Evolutionary conservation across 1,284 basidiomycete genomes (phyloP).

Genomic region (Leccinum laetum): DNA sequence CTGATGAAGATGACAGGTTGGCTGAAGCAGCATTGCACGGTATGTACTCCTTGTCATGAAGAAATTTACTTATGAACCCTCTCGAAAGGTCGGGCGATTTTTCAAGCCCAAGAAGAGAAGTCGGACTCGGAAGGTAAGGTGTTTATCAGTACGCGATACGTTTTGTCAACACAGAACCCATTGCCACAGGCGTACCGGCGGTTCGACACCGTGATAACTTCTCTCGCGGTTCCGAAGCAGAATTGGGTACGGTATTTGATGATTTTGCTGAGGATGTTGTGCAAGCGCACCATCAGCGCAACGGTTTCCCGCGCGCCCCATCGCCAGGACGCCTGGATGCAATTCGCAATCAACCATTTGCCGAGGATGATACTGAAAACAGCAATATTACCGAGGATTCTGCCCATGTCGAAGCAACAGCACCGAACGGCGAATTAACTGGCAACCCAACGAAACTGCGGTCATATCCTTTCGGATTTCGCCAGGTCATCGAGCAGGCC

Average conservation of each 20-base stretch:
- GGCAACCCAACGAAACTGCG: background rate
- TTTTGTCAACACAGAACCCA: background rate
- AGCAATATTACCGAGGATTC: background rate
- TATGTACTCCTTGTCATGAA: background rate
- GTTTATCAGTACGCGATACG: background rate
- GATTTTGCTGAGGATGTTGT: background rate
- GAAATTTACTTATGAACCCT: background rate
- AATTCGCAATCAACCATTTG: background rate
- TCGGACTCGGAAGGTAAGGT: background rate
- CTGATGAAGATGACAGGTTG: background rate
- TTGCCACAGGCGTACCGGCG: too few species aligned
- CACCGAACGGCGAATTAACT: background rate
- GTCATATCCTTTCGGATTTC: background rate
- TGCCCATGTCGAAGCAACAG: background rate
- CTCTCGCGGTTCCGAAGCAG: too few species aligned
- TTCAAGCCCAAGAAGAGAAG: background rate
- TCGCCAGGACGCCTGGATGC: background rate
- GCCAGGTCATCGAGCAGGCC: background rate
- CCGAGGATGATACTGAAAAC: background rate
- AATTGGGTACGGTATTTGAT: background rate
- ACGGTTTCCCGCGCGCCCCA: background rate
- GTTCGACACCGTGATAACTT: too few species aligned
- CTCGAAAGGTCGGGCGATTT: background rate
- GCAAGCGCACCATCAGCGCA: background rate
- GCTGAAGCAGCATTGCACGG: background rate